Conservation (phyloP, 1,284 basidiomycete genomes). For the Moesziomyces globuligerus region DNA sequence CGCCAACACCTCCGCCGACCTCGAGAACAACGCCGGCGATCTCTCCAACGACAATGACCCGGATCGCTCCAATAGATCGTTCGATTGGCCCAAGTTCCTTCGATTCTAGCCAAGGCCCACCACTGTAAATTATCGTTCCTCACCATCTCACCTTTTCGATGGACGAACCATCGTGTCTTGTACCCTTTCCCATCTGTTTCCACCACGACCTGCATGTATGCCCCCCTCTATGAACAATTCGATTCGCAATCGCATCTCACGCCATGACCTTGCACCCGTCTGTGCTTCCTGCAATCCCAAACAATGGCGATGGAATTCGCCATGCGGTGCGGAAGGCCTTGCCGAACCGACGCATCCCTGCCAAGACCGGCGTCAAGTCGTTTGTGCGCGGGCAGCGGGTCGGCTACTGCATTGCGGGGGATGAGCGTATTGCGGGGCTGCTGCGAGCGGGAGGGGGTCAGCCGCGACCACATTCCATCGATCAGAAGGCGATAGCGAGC, state of each 20-base stretch:
- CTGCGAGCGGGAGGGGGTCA: neutral
- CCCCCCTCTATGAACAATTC: neutral
- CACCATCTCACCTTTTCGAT: neutral
- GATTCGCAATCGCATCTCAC: neutral
- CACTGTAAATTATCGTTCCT: neutral
- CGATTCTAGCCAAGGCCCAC: slow-evolving; percentile 15
- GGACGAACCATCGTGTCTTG: neutral
- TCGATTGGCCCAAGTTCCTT: slow-evolving; percentile 41
- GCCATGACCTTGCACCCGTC: too few relatives aligned
- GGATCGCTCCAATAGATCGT: slow-evolving; percentile 15
- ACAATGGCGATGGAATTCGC: too few relatives aligned
- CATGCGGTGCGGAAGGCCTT: too few relatives aligned
- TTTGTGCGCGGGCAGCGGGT: too few relatives aligned
- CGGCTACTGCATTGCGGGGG: too few relatives aligned
- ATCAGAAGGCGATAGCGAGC: neutral
- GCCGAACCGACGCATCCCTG: too few relatives aligned
- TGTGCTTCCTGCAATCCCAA: too few relatives aligned
- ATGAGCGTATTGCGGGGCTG: neutral
- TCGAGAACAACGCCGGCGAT: slow-evolving; percentile 7
- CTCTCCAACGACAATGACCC: slow-evolving; percentile 1
- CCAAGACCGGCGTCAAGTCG: too few relatives aligned
- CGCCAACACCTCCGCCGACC: slow-evolving; percentile 1
- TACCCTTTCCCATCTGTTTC: neutral
- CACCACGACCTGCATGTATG: neutral
- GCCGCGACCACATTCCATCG: neutral